Evolutionary conservation across 805 yeast genomes (phyloP), one percentile per base, ranked within the genome.

Genomic region (Kuraishia cidri): DNA sequence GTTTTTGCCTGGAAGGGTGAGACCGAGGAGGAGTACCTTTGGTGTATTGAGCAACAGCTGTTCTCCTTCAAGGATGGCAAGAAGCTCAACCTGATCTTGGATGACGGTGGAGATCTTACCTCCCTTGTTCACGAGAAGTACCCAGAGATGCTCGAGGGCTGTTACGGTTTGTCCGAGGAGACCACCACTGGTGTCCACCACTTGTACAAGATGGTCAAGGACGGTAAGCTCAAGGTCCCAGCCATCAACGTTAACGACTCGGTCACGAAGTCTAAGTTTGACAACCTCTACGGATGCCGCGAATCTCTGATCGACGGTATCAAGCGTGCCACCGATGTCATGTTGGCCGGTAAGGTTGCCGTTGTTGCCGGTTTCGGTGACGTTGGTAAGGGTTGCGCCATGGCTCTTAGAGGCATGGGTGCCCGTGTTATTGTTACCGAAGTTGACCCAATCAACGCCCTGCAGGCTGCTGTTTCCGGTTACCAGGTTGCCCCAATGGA

Each of bases 1-100:
- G 98, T 90, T 47, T 90, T 86, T 52, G 98, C 98, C 56, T 90
- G 98, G 98, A 90, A 90, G 78, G 97, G 98, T 64, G 97, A 90
- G 79, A 86, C 97, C 65, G 98, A 90, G 69, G 97, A 90, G 75
- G 98, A 90, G 74, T 92, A 90, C 79, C 60, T 76, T 59, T 90
- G 98, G 98, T 90, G 98, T 78, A 85, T 90, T 54, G 97, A 92
- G 74, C 97, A 90, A 74, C 97, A 92, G 75, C 80, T 90, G 65
- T 87, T 83, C 58, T 84, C 97, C 43, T 90, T 90, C 90, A 90
- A 90, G 75, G 95, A 88, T 66, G 79, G 75, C 64, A 76, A 82
- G 75, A 82, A 84, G 69, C 82, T 90, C 65, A 90, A 90, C 85
- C 75, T 90, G 70, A 92, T 90, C 64, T 78, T 90, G 61, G 98